These are phyloP conservation scores for Cyberlindnera mississippiensis DNA, from an alignment of 805 yeast species.

Conservation along the genomic window DNA sequence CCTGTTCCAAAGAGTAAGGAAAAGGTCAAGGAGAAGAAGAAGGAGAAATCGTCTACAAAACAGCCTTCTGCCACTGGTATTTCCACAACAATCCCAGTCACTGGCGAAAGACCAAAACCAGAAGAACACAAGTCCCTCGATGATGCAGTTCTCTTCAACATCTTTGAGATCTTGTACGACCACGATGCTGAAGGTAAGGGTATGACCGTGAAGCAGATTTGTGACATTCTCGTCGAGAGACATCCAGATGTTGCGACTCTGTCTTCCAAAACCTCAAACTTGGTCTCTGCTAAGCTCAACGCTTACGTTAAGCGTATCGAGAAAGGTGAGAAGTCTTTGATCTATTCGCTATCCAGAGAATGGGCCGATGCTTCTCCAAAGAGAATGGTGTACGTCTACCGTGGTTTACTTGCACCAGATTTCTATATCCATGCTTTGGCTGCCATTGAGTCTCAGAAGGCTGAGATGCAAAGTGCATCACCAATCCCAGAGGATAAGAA, in stretches of 20 bases:
- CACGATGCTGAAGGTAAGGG: slow-evolving; percentile 67
- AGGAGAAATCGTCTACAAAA: slow-evolving; percentile 24
- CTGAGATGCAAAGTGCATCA: slow-evolving; percentile 18
- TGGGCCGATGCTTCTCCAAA: slow-evolving; percentile 91
- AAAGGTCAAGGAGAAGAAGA: slow-evolving; percentile 20
- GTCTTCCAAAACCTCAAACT: slow-evolving; percentile 74
- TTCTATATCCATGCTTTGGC: slow-evolving; percentile 68
- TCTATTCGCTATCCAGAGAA: slow-evolving; percentile 75
- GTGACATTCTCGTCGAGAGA: slow-evolving; percentile 67
- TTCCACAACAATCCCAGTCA: slow-evolving; percentile 75
- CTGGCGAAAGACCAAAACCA: slow-evolving; percentile 73
- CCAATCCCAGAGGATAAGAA: slow-evolving; percentile 22
- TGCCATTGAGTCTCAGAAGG: slow-evolving; percentile 52
- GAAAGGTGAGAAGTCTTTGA: slow-evolving; percentile 70
- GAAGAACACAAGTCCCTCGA: slow-evolving; percentile 62
- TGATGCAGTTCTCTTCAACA: slow-evolving; percentile 72
- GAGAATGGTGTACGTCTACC: slow-evolving; percentile 83
- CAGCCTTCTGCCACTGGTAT: slow-evolving; percentile 56
- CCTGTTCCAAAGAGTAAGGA: slow-evolving; percentile 13
- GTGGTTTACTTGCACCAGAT: slow-evolving; percentile 74
- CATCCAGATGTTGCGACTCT: slow-evolving; percentile 84
- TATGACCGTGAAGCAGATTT: slow-evolving; percentile 86
- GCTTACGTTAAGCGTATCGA: slow-evolving; percentile 84
- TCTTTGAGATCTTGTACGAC: slow-evolving; percentile 66
- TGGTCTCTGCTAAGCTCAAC: slow-evolving; percentile 77